Base-by-base conservation (phyloP, 306 rosid species). In the Pueraria montana region DNA sequence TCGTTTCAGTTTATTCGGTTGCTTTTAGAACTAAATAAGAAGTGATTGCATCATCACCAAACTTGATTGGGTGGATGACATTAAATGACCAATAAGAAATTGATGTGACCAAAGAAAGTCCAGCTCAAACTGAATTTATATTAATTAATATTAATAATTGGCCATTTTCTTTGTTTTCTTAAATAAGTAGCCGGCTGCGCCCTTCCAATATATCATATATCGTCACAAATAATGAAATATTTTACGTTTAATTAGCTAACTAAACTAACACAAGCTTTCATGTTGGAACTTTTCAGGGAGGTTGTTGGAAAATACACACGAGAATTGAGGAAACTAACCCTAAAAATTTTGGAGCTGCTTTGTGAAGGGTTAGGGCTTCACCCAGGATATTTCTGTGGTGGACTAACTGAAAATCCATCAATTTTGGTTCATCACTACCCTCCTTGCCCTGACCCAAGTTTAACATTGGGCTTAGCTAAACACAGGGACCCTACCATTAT, bases 401-500 rank as follows among this genome's bases (percentile, higher is more conserved):
- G 32, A 63, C 88, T 85, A 0, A 62, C 86, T 76, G 86, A 86
- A 53, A 82, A 66, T 78, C 94, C 94, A 52, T 5, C 48, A 7
- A 0, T 94, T 13, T 2, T 86, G 42, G 77, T 12, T 32, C 94
- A 94, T 85, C 92, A 94, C 78, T 94, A 89, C 59, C 97, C 97
- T 11, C 89, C 93, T 0, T 94, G 98, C 48, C 98, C 97, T 6
- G 86, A 94, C 9, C 95, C 97, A 50, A 87, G 90, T 72, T 78
- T 94, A 74, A 87, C 98, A 20, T 77, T 94, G 76, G 98, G 95
- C 16, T 0, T 86, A 56, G 80, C 87, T 9, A 89, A 89, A 43
- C 97, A 92, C 81, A 36, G 89, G 3, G 97, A 92, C 69, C 95
- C 95, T 16, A 58, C 74, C 18, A 61, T 92, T 11, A 85, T 92